phyloP scores from a whole-genome alignment of 2,329 filamentous ascomycete genomes.

The Phaeophleospora eucalypticola region DNA sequence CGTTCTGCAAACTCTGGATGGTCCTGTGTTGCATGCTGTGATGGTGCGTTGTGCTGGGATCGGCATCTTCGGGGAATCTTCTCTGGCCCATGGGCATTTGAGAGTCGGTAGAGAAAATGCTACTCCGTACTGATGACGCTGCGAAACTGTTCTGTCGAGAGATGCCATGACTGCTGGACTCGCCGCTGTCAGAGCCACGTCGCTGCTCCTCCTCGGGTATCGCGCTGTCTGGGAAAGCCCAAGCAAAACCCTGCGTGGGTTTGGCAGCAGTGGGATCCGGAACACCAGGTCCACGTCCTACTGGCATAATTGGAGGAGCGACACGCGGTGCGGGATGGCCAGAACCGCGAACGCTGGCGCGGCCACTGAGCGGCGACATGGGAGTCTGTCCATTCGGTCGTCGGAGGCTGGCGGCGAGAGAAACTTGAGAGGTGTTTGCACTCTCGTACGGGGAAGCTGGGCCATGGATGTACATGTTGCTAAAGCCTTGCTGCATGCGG shows the following conservation, averaged over 20 bases:
- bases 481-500: constrained; percentile 68
- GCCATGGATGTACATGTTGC: constrained; percentile 61
- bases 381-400: constrained; percentile 44
- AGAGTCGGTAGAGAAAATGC: constrained; percentile 72
- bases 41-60: constrained; percentile 57
- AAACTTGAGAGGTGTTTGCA: constrained; percentile 71
- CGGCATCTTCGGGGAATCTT: constrained; percentile 60
- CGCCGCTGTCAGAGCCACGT: constrained; percentile 46
- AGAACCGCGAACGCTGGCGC: constrained; percentile 28
- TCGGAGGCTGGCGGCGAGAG: constrained; percentile 66
- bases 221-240: constrained; percentile 73
- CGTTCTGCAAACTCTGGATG: constrained; percentile 60
- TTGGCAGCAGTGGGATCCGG: constrained; percentile 63
- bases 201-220: constrained; percentile 52
- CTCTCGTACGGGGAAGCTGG: constrained; percentile 68
- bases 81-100: constrained; percentile 68
- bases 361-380: constrained; percentile 41
- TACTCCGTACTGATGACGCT: constrained; percentile 73
- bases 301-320: constrained; percentile 71
- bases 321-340: constrained; percentile 52
- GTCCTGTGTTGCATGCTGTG: constrained; percentile 73
- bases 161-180: constrained; percentile 47
- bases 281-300: constrained; percentile 61
- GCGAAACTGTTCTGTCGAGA: constrained; percentile 73
- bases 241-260: constrained; percentile 76